These are phyloP conservation scores for Trichoderma asperelloides DNA, from an alignment of 495 filamentous ascomycete species.

Conservation along the genomic window DNA sequence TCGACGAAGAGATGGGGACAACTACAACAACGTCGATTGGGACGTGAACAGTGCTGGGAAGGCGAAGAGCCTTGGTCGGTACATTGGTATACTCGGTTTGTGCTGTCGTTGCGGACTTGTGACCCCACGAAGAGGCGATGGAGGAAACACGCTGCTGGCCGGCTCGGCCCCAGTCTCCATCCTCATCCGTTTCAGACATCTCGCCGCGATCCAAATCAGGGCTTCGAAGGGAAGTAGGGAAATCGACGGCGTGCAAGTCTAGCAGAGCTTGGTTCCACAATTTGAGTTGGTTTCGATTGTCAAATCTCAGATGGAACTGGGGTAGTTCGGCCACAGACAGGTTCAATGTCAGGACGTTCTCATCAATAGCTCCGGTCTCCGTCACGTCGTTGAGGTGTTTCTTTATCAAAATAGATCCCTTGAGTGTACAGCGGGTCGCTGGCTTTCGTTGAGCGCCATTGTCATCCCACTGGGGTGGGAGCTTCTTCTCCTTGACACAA, in stretches of 20 bases:
- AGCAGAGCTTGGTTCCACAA: conserved; percentile 83
- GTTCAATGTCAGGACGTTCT: conserved; percentile 79
- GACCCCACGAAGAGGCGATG: conserved; percentile 73
- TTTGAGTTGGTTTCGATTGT: conserved; percentile 75
- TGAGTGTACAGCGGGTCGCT: conserved; percentile 72
- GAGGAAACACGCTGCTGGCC: conserved; percentile 78
- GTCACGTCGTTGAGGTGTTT: conserved; percentile 88
- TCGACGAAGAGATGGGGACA: conserved; percentile 94
- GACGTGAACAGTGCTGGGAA: conserved; percentile 67
- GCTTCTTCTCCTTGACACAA: conserved; percentile 95
- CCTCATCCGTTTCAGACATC: conserved; percentile 78
- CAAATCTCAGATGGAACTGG: conserved; percentile 90
- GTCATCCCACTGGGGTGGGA: conserved; percentile 52
- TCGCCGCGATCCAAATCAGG: conserved; percentile 69
- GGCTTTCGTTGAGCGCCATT: conserved; percentile 51
- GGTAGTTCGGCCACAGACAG: conserved; percentile 93
- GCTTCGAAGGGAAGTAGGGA: conserved; percentile 48
- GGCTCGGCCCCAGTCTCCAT: conserved; percentile 65
- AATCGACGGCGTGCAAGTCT: conserved; percentile 64
- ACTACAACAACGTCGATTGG: conserved; percentile 95
- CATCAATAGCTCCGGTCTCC: conserved; percentile 60
- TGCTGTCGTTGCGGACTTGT: conserved; percentile 67
- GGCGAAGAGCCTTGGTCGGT: conserved; percentile 35
- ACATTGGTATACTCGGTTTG: conserved; percentile 74
- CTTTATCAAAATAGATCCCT: conserved; percentile 97